Conservation (phyloP, 495 filamentous ascomycete genomes). For the Annulohypoxylon maeteangense region DNA sequence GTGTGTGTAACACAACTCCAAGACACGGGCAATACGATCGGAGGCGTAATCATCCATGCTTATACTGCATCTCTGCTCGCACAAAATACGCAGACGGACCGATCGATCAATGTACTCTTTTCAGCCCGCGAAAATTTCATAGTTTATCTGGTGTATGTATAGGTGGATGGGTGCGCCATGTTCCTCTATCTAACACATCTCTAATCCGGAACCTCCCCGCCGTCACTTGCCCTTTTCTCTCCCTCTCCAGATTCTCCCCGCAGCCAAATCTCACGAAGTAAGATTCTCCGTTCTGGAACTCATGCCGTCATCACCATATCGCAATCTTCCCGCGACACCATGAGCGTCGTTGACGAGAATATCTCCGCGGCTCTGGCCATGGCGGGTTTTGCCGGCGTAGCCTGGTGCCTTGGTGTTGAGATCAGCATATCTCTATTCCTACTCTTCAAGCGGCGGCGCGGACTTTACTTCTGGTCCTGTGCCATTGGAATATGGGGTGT, state of each 20-base stretch:
- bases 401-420: background rate
- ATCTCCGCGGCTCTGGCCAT: constrained; percentile 2
- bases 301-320: background rate
- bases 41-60: background rate
- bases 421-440: constrained; percentile 1
- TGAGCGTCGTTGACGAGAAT: constrained; percentile 6
- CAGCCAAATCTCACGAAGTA: background rate
- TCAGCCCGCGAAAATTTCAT: background rate
- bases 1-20: background rate
- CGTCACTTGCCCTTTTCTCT: background rate
- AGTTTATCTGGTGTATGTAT: background rate
- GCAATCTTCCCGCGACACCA: background rate
- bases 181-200: background rate
- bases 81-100: background rate
- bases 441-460: constrained; percentile 5
- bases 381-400: background rate
- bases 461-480: constrained; percentile 9
- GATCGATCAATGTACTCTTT: background rate
- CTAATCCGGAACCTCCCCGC: background rate
- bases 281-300: background rate
- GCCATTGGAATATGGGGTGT: constrained; percentile 7
- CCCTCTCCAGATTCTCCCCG: background rate
- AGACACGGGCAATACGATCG: background rate
- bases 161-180: background rate
- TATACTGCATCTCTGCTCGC: background rate